Evolutionary conservation across 345 rosid genomes (phyloP), one percentile per base, ranked within the genome.

Genomic region (Raphanus raphanistrum): DNA sequence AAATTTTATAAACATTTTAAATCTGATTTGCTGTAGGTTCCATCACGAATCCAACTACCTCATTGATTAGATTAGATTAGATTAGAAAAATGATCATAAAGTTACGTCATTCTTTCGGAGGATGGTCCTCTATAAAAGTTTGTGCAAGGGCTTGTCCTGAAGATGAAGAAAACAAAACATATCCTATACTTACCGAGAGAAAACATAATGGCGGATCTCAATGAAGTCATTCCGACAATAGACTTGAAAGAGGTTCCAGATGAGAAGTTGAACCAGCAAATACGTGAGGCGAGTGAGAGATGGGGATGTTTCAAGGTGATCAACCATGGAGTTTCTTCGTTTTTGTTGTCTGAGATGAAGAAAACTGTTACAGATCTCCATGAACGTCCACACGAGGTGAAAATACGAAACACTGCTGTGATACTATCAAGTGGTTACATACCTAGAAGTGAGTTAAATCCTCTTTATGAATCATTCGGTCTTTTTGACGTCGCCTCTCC

Each of bases 251-350:
- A 85, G 36, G 68, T 80, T 62, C 80, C 85, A 0, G 70, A 41
- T 17, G 71, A 86, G 45, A 41, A 60, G 4, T 57, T 66, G 72
- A 82, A 83, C 38, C 70, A 85, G 50, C 85, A 87, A 66, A 68
- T 79, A 2, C 75, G 82, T 1, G 83, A 80, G 61, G 91, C 93
- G 1, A 61, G 94, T 64, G 92, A 89, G 75, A 83, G 73, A 25
- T 86, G 88, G 94, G 97, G 96, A 25, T 90, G 97, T 82, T 90
- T 94, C 82, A 84, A 86, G 84, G 10, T 92, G 13, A 82, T 82
- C 2, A 90, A 94, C 81, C 97, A 94, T 78, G 75, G 75, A 12
- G 68, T 94, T 32, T 80, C 90, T 0, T 27, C 9, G 6, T 41
- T 84, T 10, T 74, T 92, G 35, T 81, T 85, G 90, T 52, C 73